Percentiles rank a stretch among this genome's conserved stretches.
Evolutionary conservation across 345 rosid genomes (phyloP).

Genomic region (Eucalyptus decipiens): DNA sequence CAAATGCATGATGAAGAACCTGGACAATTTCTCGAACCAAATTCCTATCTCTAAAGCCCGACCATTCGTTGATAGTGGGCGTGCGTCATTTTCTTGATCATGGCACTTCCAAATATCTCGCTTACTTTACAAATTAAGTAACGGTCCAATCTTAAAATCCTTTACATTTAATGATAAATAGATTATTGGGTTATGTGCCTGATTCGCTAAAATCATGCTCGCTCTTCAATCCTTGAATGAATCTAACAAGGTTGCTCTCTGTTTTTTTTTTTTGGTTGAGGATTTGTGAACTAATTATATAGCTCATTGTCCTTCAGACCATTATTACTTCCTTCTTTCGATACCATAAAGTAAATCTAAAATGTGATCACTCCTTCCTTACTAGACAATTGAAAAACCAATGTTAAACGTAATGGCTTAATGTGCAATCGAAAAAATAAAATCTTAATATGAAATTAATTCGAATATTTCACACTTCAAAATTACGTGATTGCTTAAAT

Average conservation of each 20-base stretch:
- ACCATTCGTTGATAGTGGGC: background rate
- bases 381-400: background rate
- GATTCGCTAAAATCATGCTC: background rate
- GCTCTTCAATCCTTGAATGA: background rate
- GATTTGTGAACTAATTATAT: too few relatives aligned
- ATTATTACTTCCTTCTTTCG: too few relatives aligned
- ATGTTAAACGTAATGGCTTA: too few relatives aligned
- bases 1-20: background rate
- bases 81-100: background rate
- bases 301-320: background rate
- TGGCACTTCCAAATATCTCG: background rate
- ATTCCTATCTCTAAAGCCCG: background rate
- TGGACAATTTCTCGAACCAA: background rate
- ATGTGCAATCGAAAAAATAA: background rate
- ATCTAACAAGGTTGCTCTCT: background rate
- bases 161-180: background rate
- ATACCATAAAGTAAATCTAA: too few relatives aligned
- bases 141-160: background rate
- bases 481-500: background rate
- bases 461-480: background rate
- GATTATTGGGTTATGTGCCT: background rate
- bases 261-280: background rate
- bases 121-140: background rate
- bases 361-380: background rate
- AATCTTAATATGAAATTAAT: too few relatives aligned